Evolutionary conservation across 192 early-diverging fungal genomes (phyloP), one percentile per base, ranked within the genome.

Genomic region (Gonapodya prolifera): DNA sequence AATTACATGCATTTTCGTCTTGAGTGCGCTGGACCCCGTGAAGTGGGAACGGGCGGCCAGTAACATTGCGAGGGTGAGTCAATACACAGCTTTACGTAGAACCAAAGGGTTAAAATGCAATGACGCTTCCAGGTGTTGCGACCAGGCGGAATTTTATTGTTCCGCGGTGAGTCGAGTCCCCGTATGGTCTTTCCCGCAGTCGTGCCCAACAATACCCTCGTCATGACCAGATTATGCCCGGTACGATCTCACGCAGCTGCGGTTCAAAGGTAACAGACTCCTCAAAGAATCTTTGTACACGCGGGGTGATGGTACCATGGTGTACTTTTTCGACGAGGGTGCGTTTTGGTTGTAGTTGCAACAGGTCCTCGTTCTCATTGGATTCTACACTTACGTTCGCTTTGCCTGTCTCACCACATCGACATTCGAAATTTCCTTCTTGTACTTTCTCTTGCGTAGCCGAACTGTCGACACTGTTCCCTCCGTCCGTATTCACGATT

Each of bases 181-280:
- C 1, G 8, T 17, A 18, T 17, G 69, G 13, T 1, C n/a, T 82
- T 77, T 0, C 75, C 75, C 33, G 61, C 69, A 69, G n/a, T 23
- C 69, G n/a, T 23, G 18, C 69, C n/a, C 18, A 18, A n/a, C 18
- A 23, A 23, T n/a, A 35, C 8, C 34, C 33, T 75, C 16, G 32
- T 29, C 8, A 30, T 70, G 33, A 30, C 1, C 69, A 87, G 98
- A 99, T 82, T 98, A 99, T 83, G 98, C 94, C 18, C 84, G 96
- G n/a, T 96, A 98, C 83, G 98, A 99, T 82, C 87, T 97, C 80
- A 94, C 96, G 18, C 98, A 99, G 83, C 84, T 99, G 71, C 90
- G 97, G 69, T 96, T 99, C 83, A 99, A 99, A 81, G 85, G 91
- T 28, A 93, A 92, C 36, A 87, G 95, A 32, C 86, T 96, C 81